Base-by-base conservation (phyloP, 768 basidiomycete genomes). In the Tricholoma matsutake region DNA sequence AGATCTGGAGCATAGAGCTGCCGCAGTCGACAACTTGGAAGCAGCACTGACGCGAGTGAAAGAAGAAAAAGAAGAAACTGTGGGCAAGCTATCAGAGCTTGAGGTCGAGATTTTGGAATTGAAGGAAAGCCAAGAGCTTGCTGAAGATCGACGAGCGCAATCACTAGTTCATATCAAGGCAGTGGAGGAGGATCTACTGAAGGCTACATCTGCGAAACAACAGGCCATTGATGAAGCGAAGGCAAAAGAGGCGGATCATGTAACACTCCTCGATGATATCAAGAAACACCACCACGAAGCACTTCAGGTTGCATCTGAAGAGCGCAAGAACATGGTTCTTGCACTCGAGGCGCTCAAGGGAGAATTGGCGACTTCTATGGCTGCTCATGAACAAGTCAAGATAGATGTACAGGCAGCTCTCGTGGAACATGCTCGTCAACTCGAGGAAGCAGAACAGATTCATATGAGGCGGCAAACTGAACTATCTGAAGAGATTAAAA, bases 41-140 rank as follows among this genome's bases (percentile, higher is more conserved):
- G 64, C 76, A 2, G 83, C 88, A 66, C 62, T 91, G 11, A 72
- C 69, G 4, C 75, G 73, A 32, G 76, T 92, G 62, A 85, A 83
- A 70, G 70, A 69, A 11, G 88, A 91, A 72, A 87, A 85, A 67
- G 89, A 89, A 67, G 91, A 92, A 60, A 85, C 76, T 43, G 82
- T 86, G 8, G 78, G 75, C 68, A 91, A 86, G 72, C 76, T 93
- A 4, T 91, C 89, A 0, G 92, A 94, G 67, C 78, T 92, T 25
- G 92, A 94, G 75, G 76, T 94, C 54, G 91, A 94, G 69, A 81
- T 92, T 43, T 72, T 93, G 60, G 92, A 94, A 73, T 68, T 88
- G 61, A 90, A 81, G 71, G 92, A 94, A 69, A 77, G 77, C 43
- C 83, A 84, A 62, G 92, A 93, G 65, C 72, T 72, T 18, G 75